These are phyloP conservation scores for Kurtzmaniella fragi DNA, from an alignment of 805 yeast genomes.

Conservation along the genomic window DNA sequence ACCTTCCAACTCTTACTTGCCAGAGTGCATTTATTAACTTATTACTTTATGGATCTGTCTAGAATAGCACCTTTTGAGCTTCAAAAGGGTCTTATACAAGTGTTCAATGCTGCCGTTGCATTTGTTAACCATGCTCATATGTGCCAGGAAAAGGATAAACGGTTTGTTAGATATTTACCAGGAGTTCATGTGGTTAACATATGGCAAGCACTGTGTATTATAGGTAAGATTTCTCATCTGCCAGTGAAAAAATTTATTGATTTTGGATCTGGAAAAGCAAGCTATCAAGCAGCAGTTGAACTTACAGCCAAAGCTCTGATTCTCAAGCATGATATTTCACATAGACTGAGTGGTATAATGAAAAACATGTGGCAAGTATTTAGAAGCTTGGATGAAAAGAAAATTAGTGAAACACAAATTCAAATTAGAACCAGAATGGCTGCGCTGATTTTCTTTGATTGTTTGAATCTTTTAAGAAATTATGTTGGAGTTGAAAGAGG, in stretches of 20 bases:
- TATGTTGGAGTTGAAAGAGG: conserved; percentile 62
- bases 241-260: conserved; percentile 64
- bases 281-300: conserved; percentile 62
- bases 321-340: conserved; percentile 86
- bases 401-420: conserved; percentile 37
- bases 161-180: conserved; percentile 74
- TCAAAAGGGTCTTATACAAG: conserved; percentile 66
- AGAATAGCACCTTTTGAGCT: conserved; percentile 53
- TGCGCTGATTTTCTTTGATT: conserved; percentile 89
- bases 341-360: conserved; percentile 91
- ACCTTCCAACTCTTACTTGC: conserved; percentile 66
- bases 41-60: conserved; percentile 68
- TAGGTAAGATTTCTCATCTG: conserved; percentile 76
- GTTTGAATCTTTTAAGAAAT: conserved; percentile 77
- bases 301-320: conserved; percentile 77
- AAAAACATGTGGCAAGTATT: conserved; percentile 89
- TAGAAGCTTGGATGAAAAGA: conserved; percentile 57
- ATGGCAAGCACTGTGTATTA: conserved; percentile 90
- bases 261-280: conserved; percentile 61
- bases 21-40: conserved; percentile 76
- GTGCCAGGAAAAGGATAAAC: conserved; percentile 54
- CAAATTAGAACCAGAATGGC: conserved; percentile 81
- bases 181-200: conserved; percentile 74
- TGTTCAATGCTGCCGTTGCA: conserved; percentile 75
- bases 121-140: conserved; percentile 61